Percentiles rank a stretch among this genome's conserved stretches.
Conservation (phyloP, 2,329 filamentous ascomycete genomes). For the Pseudopithomyces maydicus region DNA sequence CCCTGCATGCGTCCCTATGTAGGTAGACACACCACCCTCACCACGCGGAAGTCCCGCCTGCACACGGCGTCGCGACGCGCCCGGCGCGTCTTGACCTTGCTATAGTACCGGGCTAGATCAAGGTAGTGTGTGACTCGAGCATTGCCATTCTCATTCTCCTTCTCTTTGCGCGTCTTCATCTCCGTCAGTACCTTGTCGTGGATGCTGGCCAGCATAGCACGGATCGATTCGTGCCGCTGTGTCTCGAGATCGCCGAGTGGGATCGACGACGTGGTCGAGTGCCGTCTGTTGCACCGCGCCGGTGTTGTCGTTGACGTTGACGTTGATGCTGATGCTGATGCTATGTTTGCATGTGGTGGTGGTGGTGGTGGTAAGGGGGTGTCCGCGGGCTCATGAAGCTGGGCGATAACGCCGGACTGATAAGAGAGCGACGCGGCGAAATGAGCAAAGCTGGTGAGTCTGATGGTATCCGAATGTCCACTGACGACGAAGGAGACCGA, state of each 20-base stretch:
- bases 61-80: background rate
- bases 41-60: background rate
- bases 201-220: background rate
- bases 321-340: constrained; percentile 1
- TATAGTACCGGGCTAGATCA: background rate
- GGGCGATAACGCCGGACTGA: constrained; percentile 9
- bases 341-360: too few species aligned
- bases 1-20: background rate
- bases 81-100: background rate
- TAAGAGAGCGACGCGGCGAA: background rate
- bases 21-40: background rate
- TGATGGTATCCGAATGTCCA: constrained; percentile 10
- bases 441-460: constrained; percentile 7
- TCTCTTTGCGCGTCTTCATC: background rate
- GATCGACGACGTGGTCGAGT: background rate
- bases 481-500: constrained; percentile 23
- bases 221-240: background rate
- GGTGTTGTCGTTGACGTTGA: background rate
- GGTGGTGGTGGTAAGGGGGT: constrained; percentile 5
- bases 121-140: background rate
- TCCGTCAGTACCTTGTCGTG: constrained; percentile 2
- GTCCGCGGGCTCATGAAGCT: constrained; percentile 19
- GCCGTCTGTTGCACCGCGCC: background rate
- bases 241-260: background rate
- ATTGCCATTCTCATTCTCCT: background rate